These are phyloP conservation scores for Solanum hybrid DNA, from an alignment of 305 asterid species.

Conservation along the genomic window DNA sequence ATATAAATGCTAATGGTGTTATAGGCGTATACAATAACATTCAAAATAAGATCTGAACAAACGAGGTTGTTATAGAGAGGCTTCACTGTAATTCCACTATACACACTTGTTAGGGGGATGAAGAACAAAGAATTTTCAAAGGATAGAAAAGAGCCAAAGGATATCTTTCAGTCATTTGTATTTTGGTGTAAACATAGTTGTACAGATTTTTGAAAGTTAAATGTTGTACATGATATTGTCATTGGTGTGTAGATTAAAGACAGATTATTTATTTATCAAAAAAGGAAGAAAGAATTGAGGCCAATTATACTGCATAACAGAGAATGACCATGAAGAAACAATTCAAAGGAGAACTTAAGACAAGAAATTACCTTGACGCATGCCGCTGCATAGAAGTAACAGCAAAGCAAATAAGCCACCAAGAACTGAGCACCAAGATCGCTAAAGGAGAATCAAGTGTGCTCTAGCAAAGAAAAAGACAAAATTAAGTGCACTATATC, in stretches of 20 bases:
- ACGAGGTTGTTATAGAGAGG: not conserved
- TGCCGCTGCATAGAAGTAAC: constrained; percentile 26
- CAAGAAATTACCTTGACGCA: constrained; percentile 26
- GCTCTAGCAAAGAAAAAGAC: constrained; percentile 44
- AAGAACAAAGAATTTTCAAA: not conserved
- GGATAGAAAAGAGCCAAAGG: not conserved
- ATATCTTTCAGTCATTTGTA: not conserved
- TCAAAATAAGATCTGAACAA: not conserved
- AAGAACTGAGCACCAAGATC: constrained; percentile 33
- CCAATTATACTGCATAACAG: not conserved
- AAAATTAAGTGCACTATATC: not conserved
- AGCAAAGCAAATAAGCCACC: constrained; percentile 27
- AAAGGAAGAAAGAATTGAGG: not conserved
- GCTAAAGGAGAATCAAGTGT: constrained; percentile 65
- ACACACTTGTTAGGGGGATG: not conserved
- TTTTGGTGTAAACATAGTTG: not conserved
- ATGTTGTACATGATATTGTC: not conserved
- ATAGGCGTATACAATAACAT: not conserved
- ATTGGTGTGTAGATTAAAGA: not conserved
- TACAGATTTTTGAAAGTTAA: not conserved
- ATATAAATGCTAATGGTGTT: not conserved
- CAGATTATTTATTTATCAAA: not conserved
- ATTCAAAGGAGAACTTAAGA: not conserved
- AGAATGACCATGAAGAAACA: not conserved
- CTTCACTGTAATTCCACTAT: not conserved